A percentile compares a stretch with the other conserved stretches of the same genome.
phyloP scores from a whole-genome alignment of 208 protist species.

The Phytomonas serpens region DNA sequence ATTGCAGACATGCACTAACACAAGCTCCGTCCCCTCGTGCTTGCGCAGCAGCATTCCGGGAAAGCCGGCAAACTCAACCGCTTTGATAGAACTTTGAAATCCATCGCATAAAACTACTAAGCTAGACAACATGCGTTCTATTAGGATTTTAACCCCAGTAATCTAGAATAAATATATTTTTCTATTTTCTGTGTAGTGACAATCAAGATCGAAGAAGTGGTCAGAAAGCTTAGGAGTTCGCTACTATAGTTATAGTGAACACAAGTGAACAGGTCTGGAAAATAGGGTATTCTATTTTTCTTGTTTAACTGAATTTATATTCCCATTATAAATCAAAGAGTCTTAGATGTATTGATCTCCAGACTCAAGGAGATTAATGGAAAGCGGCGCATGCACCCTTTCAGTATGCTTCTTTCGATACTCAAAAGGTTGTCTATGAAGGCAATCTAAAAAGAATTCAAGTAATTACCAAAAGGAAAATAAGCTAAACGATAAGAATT shows the following conservation, averaged over 20 bases:
- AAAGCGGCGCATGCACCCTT: not conserved
- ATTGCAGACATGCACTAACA: constrained; percentile 67
- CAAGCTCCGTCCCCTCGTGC: constrained; percentile 42
- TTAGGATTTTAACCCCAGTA: constrained; percentile 8
- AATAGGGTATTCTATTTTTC: not conserved
- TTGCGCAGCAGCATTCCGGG: constrained; percentile 22
- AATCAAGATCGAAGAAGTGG: not conserved
- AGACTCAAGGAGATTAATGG: constrained; percentile 1
- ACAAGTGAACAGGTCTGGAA: not conserved
- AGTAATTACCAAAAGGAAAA: not conserved
- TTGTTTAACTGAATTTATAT: constrained; percentile 6
- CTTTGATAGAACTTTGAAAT: constrained; percentile 43
- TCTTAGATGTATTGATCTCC: not conserved
- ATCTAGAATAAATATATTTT: not conserved
- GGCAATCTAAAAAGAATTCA: not conserved
- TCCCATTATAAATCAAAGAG: not conserved
- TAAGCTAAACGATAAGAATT: not conserved
- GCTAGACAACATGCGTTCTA: constrained; percentile 11
- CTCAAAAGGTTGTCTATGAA: not conserved
- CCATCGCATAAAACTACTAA: constrained; percentile 75
- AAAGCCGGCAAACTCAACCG: constrained; percentile 55
- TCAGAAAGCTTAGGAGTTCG: not conserved
- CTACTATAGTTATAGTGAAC: not conserved
- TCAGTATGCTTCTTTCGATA: not conserved
- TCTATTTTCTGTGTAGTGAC: not conserved